phyloP scores from a whole-genome alignment of 352 stramenopile species.

The Pythium dissimile region DNA sequence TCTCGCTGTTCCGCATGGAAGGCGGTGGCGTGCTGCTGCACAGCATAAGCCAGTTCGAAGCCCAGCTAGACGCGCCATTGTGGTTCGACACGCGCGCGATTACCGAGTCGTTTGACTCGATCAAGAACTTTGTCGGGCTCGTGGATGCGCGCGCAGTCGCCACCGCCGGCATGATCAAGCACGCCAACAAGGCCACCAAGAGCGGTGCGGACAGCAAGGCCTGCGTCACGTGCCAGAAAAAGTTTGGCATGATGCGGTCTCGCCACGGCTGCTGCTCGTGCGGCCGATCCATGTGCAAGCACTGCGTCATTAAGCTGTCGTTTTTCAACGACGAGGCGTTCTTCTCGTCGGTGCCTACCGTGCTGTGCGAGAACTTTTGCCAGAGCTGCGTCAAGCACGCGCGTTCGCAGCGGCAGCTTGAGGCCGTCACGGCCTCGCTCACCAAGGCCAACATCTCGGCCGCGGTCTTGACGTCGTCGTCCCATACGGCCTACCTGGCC shows the following conservation, averaged over 20 bases:
- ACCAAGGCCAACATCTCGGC: slow-evolving; percentile 19
- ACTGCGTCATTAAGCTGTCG: slow-evolving; percentile 23
- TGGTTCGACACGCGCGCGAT: slow-evolving; percentile 18
- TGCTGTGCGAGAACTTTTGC: slow-evolving; percentile 24
- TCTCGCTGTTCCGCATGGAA: slow-evolving; percentile 20
- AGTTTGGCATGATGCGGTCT: slow-evolving; percentile 24
- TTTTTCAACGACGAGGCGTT: slow-evolving; percentile 29
- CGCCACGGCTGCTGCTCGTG: slow-evolving; percentile 23
- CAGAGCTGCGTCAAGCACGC: slow-evolving; percentile 19
- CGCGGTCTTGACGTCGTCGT: slow-evolving; percentile 7
- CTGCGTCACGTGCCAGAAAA: slow-evolving; percentile 24
- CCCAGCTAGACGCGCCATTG: slow-evolving; percentile 1
- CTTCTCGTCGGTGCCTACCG: slow-evolving; percentile 1
- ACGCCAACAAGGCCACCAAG: not conserved
- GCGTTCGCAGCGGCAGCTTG: slow-evolving; percentile 13
- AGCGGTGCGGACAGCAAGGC: slow-evolving; percentile 14
- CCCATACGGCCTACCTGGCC: not conserved
- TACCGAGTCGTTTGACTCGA: slow-evolving; percentile 19
- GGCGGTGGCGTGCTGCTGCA: slow-evolving; percentile 19
- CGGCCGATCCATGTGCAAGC: slow-evolving; percentile 23
- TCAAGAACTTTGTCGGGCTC: slow-evolving; percentile 18
- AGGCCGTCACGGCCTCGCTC: slow-evolving; percentile 10
- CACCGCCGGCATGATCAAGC: slow-evolving; percentile 13
- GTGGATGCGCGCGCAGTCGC: slow-evolving; percentile 14
- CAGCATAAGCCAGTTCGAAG: slow-evolving; percentile 6